These are phyloP conservation scores for Groenewaldozyma auringiensis DNA, from an alignment of 1,139 yeast species.

Conservation along the genomic window DNA sequence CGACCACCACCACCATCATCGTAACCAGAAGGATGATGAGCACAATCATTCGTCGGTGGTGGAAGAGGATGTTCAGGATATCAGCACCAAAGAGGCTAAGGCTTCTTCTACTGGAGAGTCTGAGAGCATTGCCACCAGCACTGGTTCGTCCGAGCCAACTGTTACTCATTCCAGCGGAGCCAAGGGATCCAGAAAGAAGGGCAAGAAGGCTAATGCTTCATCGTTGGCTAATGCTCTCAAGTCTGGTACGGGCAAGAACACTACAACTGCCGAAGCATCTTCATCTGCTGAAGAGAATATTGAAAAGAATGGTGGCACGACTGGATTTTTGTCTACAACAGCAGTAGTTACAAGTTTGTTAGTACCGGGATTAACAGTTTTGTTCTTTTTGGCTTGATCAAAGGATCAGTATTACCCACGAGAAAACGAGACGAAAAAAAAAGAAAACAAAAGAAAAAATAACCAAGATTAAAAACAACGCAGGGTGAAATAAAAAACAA, in stretches of 20 bases:
- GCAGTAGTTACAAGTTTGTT: not conserved
- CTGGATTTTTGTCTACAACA: not conserved
- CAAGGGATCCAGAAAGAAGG: slow-evolving; percentile 10
- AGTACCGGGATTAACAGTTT: not conserved
- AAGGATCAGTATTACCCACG: no score
- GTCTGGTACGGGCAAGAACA: slow-evolving; percentile 9
- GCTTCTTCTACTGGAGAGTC: slow-evolving; percentile 3
- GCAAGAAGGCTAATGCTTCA: slow-evolving; percentile 8
- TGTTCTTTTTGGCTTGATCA: not conserved
- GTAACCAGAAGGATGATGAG: not conserved
- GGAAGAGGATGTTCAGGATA: slow-evolving; percentile 1
- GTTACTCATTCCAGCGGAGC: slow-evolving; percentile 20
- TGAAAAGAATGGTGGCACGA: not conserved
- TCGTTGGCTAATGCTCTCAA: slow-evolving; percentile 9
- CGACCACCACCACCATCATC: no score
- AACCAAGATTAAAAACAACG: no score
- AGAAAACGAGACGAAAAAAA: no score
- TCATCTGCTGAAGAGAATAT: slow-evolving; percentile 1
- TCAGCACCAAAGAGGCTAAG: slow-evolving; percentile 11
- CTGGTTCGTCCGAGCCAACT: slow-evolving; percentile 3
- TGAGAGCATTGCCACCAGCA: not conserved
- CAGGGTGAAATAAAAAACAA: no score
- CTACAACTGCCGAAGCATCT: slow-evolving; percentile 15
- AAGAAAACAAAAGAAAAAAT: no score
- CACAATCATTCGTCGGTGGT: not conserved